phyloP scores from a whole-genome alignment of 306 rosid genomes.

The Vigna mungo region DNA sequence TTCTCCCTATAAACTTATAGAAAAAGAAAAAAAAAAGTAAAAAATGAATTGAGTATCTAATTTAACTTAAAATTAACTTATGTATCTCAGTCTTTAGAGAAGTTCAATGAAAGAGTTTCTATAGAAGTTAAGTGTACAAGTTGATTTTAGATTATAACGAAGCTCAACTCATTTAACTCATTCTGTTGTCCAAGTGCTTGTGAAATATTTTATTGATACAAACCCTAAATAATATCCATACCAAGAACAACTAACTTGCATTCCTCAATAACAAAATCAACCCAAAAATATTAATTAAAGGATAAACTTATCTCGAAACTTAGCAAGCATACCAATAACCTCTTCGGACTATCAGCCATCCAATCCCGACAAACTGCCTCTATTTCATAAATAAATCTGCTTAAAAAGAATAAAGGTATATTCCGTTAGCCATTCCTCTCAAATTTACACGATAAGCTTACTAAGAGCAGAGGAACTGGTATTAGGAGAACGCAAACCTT shows the following conservation, averaged over 20 bases:
- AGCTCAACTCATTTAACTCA: background rate
- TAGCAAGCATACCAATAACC: conserved; percentile 67
- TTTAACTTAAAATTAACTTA: too few species aligned
- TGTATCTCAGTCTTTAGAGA: too few species aligned
- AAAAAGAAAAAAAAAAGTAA: background rate
- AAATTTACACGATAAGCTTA: background rate
- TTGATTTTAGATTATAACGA: background rate
- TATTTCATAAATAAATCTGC: conserved; percentile 83
- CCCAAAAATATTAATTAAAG: background rate
- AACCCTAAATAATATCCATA: background rate
- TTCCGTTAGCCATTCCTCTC: background rate
- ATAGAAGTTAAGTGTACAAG: too few species aligned
- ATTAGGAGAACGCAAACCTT: conserved; percentile 54
- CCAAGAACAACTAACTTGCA: background rate
- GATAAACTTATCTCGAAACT: conserved; percentile 12
- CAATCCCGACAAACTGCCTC: conserved; percentile 84
- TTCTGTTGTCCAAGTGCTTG: background rate
- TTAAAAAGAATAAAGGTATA: background rate
- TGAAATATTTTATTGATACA: too few species aligned
- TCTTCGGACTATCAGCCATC: conserved; percentile 78
- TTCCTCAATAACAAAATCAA: background rate
- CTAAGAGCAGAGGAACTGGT: background rate
- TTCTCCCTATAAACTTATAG: background rate
- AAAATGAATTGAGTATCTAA: background rate
- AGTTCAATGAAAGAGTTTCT: background rate